Evolutionary conservation across 192 early-diverging fungal genomes (phyloP).

Genomic region (Rhizophagus prolifer): DNA sequence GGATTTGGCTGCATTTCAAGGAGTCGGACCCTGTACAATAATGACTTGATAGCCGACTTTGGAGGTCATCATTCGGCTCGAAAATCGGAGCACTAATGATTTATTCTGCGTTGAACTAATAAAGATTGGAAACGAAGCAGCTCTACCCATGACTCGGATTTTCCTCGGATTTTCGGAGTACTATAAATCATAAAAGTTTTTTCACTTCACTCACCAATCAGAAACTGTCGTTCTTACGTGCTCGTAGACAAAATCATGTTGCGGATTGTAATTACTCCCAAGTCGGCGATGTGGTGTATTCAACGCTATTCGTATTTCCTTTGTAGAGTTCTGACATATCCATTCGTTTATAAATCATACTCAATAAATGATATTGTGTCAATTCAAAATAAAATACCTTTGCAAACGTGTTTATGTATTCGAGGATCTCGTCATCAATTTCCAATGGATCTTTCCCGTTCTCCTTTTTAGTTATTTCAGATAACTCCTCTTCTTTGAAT

Average conservation of each 20-base stretch:
- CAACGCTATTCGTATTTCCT: slow-evolving; percentile 31
- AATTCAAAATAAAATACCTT: slow-evolving; percentile 21
- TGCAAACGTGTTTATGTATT: slow-evolving; percentile 31
- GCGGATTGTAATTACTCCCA: slow-evolving; percentile 25
- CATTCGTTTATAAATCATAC: slow-evolving; percentile 14
- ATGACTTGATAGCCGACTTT: not conserved
- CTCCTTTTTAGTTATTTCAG: slow-evolving; percentile 27
- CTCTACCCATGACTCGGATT: not conserved
- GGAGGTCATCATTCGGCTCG: no score
- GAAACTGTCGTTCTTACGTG: slow-evolving; percentile 30
- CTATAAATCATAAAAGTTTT: not conserved
- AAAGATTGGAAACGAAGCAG: not conserved
- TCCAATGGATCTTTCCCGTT: slow-evolving; percentile 26
- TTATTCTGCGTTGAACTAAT: not conserved
- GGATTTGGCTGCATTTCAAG: slow-evolving; percentile 32
- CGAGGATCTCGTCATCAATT: slow-evolving; percentile 30
- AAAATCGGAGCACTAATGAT: not conserved
- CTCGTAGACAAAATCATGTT: slow-evolving; percentile 28
- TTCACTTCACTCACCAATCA: slow-evolving; percentile 28
- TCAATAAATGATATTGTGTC: not conserved
- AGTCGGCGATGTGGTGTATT: slow-evolving; percentile 29
- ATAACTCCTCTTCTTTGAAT: slow-evolving; percentile 28
- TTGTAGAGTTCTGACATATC: slow-evolving; percentile 23
- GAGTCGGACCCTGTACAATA: slow-evolving; percentile 28
- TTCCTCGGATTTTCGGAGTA: slow-evolving; percentile 15